Base-by-base conservation (phyloP, 1,139 yeast species). In the Diutina pseudorugosa region DNA sequence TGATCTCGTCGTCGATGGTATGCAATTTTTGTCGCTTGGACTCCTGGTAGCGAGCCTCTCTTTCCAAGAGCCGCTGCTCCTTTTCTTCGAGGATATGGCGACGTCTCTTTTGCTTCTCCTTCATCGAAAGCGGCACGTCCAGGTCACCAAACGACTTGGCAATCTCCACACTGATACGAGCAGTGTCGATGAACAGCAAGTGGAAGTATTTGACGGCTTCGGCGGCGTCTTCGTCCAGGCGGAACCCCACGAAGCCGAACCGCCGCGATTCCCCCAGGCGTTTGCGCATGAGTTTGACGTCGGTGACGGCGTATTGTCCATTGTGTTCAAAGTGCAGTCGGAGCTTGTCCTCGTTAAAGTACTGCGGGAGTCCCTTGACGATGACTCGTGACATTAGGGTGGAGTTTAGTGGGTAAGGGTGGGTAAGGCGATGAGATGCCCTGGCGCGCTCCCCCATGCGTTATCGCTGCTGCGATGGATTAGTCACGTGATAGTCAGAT, bases 171-270 rank as follows among this genome's bases (percentile, higher is more conserved):
- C 80, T 82, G 36, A 93, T 77, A 59, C 79, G 80, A 2, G 95
- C 76, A 0, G 97, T 90, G 60, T 89, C 95, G 54, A 93, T 81
- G 62, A 83, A 93, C 1, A 95, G 79, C 16, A 79, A 76, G 67
- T 94, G 73, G 67, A 86, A 93, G 66, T 78, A 89, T 51, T 71
- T 73, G 6, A 84, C 93, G 0, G 97, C 96, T 51, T 74, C 77
- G 52, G 76, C 79, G 0, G 98, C 98, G 62, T 88, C 96, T 5
- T 70, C 76, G 25, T 70, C 74, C 16, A 81, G 74, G 61, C 81
- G 84, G 66, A 78, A 93, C 0, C 99, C 99, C 54, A 94, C 73
- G 62, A 93, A 93, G 14, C 96, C 98, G 73, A 94, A 94, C 59
- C 95, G 75, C 67, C 99, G 80, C 14, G 96, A 86, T 62, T 85